Evolutionary conservation across 306 rosid genomes (phyloP).

Genomic region (Hylodesmum podocarpum): DNA sequence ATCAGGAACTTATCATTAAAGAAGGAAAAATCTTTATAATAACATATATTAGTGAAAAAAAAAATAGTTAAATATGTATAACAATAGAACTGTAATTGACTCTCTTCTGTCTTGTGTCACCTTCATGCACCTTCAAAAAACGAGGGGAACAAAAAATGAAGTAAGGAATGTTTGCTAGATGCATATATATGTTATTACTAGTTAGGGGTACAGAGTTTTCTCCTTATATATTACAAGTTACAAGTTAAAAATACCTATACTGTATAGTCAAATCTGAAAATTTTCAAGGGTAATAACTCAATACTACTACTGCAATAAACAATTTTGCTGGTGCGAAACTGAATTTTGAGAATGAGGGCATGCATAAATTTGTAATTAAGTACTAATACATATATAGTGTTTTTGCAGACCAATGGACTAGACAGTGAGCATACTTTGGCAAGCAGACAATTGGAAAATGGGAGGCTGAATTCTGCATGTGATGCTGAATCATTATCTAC

Average conservation of each 20-base stretch:
- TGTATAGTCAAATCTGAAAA: neutral
- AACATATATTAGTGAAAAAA: neutral
- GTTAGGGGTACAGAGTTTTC: neutral
- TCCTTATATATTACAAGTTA: neutral
- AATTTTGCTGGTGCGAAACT: neutral
- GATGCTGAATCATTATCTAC: constrained; percentile 50
- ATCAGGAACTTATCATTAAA: neutral
- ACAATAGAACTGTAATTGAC: neutral
- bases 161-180: neutral
- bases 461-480: constrained; percentile 48
- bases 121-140: constrained; percentile 1
- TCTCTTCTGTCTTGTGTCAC: neutral
- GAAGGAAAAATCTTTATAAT: neutral
- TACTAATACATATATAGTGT: neutral
- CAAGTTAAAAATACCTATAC: neutral
- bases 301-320: constrained; percentile 1
- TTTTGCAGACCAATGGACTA: constrained; percentile 51
- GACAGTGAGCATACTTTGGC: constrained; percentile 45
- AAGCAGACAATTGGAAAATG: constrained; percentile 60
- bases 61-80: neutral
- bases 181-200: neutral
- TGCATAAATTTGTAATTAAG: neutral
- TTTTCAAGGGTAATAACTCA: neutral
- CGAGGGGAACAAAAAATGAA: neutral
- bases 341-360: neutral